These are phyloP conservation scores for Cadophora sp. DNA, from an alignment of 2,329 filamentous ascomycete genomes.

Conservation along the genomic window DNA sequence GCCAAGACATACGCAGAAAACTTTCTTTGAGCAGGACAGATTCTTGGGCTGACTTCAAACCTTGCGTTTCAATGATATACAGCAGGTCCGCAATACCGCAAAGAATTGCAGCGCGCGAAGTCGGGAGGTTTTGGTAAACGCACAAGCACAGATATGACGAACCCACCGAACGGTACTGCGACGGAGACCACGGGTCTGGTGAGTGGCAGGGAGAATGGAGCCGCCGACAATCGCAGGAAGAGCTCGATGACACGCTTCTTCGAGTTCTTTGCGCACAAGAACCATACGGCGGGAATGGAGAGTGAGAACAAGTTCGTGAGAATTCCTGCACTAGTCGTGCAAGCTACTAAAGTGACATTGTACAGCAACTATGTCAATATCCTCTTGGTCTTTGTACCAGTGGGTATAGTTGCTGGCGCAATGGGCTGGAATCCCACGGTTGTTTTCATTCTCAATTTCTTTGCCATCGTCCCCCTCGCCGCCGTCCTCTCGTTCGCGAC, in stretches of 20 bases:
- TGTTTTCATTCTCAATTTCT: constrained; percentile 64
- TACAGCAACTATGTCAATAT: constrained; percentile 69
- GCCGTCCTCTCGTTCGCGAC: constrained; percentile 63
- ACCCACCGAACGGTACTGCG: constrained; percentile 32
- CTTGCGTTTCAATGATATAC: constrained; percentile 32
- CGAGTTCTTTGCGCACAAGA: constrained; percentile 39
- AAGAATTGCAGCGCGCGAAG: constrained; percentile 33
- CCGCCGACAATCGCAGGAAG: constrained; percentile 22
- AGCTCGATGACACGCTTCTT: constrained; percentile 31
- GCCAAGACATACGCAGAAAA: constrained; percentile 32
- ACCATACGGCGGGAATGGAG: constrained; percentile 41
- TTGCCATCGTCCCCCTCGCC: constrained; percentile 63
- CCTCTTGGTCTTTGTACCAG: constrained; percentile 77
- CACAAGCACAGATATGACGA: constrained; percentile 25
- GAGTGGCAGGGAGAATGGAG: constrained; percentile 34
- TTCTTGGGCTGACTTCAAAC: constrained; percentile 32
- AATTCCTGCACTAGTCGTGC: constrained; percentile 39
- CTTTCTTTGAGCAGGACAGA: constrained; percentile 26
- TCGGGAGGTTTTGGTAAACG: constrained; percentile 23
- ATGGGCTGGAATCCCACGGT: constrained; percentile 58
- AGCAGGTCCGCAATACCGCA: constrained; percentile 35
- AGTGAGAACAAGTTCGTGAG: constrained; percentile 42
- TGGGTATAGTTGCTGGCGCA: constrained; percentile 72
- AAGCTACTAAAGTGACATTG: constrained; percentile 45
- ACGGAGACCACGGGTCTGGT: constrained; percentile 41